These are phyloP conservation scores for Lineolata rhizophorae DNA, from an alignment of 495 filamentous ascomycete genomes.

Conservation along the genomic window DNA sequence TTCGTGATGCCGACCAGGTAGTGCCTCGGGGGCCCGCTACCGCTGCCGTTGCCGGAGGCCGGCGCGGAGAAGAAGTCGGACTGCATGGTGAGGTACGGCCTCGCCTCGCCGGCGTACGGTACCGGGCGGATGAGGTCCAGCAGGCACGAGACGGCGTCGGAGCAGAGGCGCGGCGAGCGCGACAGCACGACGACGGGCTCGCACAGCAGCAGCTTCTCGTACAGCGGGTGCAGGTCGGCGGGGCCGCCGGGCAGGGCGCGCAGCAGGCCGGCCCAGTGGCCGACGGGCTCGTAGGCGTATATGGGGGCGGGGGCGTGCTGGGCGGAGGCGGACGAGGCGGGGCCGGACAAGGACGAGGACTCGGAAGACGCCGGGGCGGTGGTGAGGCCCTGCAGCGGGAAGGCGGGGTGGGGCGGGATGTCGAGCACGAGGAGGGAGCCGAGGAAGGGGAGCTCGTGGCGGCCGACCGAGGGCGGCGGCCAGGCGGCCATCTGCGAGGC, in stretches of 20 bases:
- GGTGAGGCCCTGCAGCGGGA: conserved; percentile 15
- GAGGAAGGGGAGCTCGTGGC: conserved; percentile 14
- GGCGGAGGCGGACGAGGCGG: conserved; percentile 5
- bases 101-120: conserved; percentile 13
- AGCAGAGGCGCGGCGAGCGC: conserved; percentile 14
- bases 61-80: conserved; percentile 15
- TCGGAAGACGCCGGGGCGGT: no score
- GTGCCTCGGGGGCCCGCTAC: conserved; percentile 7
- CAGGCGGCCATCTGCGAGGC: conserved; percentile 12
- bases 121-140: conserved; percentile 16
- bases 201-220: conserved; percentile 15
- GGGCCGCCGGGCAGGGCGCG: conserved; percentile 12
- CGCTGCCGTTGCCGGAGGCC: no score
- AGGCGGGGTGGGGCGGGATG: conserved; percentile 14
- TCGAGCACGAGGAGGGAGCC: conserved; percentile 13
- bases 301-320: conserved; percentile 5
- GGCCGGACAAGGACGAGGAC: no score
- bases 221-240: conserved; percentile 14
- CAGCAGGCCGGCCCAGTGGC: conserved; percentile 13
- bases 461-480: conserved; percentile 12
- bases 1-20: conserved; percentile 16
- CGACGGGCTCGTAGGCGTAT: conserved; percentile 14
- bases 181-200: conserved; percentile 15
- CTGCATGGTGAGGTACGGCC: conserved; percentile 18
- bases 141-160: conserved; percentile 12